Evolutionary conservation across 2,329 filamentous ascomycete species (phyloP).

Genomic region (Aurifilum marmelostoma): DNA sequence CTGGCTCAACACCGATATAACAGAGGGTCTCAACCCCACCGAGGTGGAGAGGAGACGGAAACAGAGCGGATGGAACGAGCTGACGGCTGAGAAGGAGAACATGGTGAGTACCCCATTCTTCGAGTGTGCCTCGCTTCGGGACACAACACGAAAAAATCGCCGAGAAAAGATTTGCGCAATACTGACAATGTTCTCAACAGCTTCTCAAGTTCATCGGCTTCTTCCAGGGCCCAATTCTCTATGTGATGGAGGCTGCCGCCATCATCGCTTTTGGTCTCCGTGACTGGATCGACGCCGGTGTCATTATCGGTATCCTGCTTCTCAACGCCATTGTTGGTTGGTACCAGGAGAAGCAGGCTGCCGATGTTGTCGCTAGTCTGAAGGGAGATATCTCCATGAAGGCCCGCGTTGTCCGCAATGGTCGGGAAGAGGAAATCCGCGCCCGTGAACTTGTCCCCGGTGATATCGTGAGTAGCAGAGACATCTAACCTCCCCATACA

Average conservation of each 20-base stretch:
- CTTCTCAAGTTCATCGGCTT: slow-evolving; percentile 75
- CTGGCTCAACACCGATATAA: slow-evolving; percentile 70
- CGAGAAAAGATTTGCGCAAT: background rate
- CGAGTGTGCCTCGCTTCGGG: background rate
- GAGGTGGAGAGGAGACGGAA: slow-evolving; percentile 69
- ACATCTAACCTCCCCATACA: background rate
- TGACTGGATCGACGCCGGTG: slow-evolving; percentile 78
- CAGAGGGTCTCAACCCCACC: slow-evolving; percentile 59
- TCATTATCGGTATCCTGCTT: slow-evolving; percentile 74
- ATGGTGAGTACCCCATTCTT: slow-evolving; percentile 41
- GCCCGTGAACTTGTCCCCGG: slow-evolving; percentile 76
- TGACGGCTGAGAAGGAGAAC: slow-evolving; percentile 75
- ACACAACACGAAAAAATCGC: too few relatives aligned
- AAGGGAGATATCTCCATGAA: slow-evolving; percentile 82
- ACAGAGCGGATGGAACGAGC: slow-evolving; percentile 71
- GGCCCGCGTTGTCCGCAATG: slow-evolving; percentile 68
- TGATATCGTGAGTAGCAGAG: slow-evolving; percentile 65
- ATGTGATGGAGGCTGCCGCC: slow-evolving; percentile 79
- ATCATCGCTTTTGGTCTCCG: slow-evolving; percentile 73
- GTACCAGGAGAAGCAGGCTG: slow-evolving; percentile 82
- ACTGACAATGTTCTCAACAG: slow-evolving; percentile 1
- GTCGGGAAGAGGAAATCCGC: slow-evolving; percentile 68
- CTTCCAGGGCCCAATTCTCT: slow-evolving; percentile 77
- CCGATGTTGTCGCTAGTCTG: slow-evolving; percentile 72
- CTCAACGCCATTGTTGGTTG: slow-evolving; percentile 78